Percentiles rank a stretch among this genome's conserved stretches.
These are phyloP conservation scores for Silene noctiflora DNA, from an alignment of 179 eudicot species.

Conservation along the genomic window DNA sequence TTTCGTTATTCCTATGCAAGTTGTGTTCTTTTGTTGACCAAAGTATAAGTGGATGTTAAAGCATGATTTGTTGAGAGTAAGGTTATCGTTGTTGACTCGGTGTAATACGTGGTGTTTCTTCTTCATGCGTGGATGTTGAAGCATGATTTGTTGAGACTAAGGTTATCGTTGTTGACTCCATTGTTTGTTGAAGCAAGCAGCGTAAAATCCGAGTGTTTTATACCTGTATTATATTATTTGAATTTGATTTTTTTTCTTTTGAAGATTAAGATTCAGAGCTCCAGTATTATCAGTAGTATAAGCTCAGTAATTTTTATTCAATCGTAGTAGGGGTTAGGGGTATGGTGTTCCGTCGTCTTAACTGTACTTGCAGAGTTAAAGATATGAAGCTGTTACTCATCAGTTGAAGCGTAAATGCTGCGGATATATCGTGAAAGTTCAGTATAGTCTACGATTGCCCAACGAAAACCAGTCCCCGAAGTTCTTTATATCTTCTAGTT, in stretches of 20 bases:
- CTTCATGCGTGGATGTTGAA: too few relatives aligned
- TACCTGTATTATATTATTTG: neutral
- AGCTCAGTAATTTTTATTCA: too few relatives aligned
- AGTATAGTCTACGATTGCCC: neutral
- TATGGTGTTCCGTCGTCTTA: neutral
- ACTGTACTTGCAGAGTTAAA: slow-evolving; percentile 2
- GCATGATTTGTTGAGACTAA: too few relatives aligned
- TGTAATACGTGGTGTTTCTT: too few relatives aligned
- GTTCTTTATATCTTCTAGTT: neutral
- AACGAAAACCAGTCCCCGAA: neutral
- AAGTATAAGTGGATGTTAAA: too few relatives aligned
- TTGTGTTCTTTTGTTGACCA: too few relatives aligned
- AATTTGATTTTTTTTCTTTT: too few relatives aligned
- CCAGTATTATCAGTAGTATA: neutral
- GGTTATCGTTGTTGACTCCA: too few relatives aligned
- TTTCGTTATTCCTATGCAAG: too few relatives aligned
- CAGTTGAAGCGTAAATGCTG: slow-evolving; percentile 4
- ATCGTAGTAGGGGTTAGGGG: neutral
- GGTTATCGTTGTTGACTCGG: too few relatives aligned
- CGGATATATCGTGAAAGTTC: neutral
- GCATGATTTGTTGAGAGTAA: too few relatives aligned
- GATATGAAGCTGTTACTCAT: neutral
- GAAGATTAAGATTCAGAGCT: too few relatives aligned
- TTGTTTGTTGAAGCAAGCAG: neutral
- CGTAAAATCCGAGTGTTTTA: neutral